Conservation (phyloP, 2,329 filamentous ascomycete species). For the Fusarium incarnatum region DNA sequence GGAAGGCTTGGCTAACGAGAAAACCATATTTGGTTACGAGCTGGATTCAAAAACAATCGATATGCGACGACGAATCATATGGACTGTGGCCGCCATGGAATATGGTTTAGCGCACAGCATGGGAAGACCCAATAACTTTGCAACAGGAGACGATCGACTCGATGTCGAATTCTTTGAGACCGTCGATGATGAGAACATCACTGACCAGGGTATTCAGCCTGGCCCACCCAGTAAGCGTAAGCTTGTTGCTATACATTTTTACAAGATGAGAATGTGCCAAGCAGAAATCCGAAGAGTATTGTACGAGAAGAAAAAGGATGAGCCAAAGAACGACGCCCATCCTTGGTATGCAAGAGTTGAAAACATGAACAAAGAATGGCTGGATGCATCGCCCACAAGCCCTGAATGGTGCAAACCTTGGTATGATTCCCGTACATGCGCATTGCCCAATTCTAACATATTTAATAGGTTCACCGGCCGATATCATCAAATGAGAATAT, state of each 20-base stretch:
- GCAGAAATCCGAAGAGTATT: slow-evolving; percentile 87
- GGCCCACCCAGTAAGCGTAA: slow-evolving; percentile 84
- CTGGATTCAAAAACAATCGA: slow-evolving; percentile 83
- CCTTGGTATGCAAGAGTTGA: slow-evolving; percentile 90
- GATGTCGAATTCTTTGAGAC: slow-evolving; percentile 87
- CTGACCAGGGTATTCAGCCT: slow-evolving; percentile 76
- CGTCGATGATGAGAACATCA: slow-evolving; percentile 87
- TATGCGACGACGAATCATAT: slow-evolving; percentile 87
- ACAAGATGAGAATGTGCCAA: slow-evolving; percentile 89
- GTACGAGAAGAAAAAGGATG: slow-evolving; percentile 84
- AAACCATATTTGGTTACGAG: slow-evolving; percentile 78
- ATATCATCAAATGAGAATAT: slow-evolving; percentile 89
- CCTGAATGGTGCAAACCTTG: slow-evolving; percentile 80
- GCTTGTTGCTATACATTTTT: slow-evolving; percentile 89
- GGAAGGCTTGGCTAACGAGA: slow-evolving; percentile 87
- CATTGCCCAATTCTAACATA: slow-evolving; percentile 16
- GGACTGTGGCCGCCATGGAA: slow-evolving; percentile 91
- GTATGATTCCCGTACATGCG: slow-evolving; percentile 61
- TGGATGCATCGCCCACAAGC: slow-evolving; percentile 78
- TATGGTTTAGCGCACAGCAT: slow-evolving; percentile 87
- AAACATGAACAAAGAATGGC: slow-evolving; percentile 82
- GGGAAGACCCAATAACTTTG: slow-evolving; percentile 87
- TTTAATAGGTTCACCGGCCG: slow-evolving; percentile 70
- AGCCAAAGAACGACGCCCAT: slow-evolving; percentile 82
- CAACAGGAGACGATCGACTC: slow-evolving; percentile 82